Conservation (phyloP, 805 yeast genomes). For the Wickerhamomyces hampshirensis region DNA sequence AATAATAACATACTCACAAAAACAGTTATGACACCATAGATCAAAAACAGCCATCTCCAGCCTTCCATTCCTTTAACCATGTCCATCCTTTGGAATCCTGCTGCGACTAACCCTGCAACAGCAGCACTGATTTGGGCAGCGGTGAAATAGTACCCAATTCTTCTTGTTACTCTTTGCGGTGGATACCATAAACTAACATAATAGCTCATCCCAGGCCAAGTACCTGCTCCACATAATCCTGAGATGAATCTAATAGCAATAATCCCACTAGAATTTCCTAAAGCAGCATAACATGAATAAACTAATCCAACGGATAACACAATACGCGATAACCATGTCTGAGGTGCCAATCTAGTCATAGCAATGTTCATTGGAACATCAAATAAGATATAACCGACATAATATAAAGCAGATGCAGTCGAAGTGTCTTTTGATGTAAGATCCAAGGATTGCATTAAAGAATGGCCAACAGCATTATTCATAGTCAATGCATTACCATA, state of each 20-base stretch:
- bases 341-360: slow-evolving; percentile 83
- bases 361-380: slow-evolving; percentile 85
- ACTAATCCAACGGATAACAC: slow-evolving; percentile 74
- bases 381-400: slow-evolving; percentile 77
- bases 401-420: slow-evolving; percentile 75
- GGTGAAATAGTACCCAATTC: slow-evolving; percentile 86
- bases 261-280: slow-evolving; percentile 52
- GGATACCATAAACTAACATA: slow-evolving; percentile 86
- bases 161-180: slow-evolving; percentile 62
- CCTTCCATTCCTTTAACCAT: slow-evolving; percentile 66
- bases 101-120: slow-evolving; percentile 82
- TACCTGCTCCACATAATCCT: slow-evolving; percentile 79
- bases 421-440: slow-evolving; percentile 56
- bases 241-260: slow-evolving; percentile 68
- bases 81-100: slow-evolving; percentile 85
- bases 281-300: slow-evolving; percentile 66
- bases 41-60: slow-evolving; percentile 82
- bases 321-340: slow-evolving; percentile 78
- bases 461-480: slow-evolving; percentile 61
- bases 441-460: slow-evolving; percentile 46
- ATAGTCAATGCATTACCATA: slow-evolving; percentile 79
- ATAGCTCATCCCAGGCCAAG: slow-evolving; percentile 89
- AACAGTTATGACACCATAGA: slow-evolving; percentile 69
- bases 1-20: slow-evolving; percentile 56
- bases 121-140: slow-evolving; percentile 91